phyloP scores from a whole-genome alignment of 2,329 filamentous ascomycete species.

The Zymoseptoria pseudotritici region DNA sequence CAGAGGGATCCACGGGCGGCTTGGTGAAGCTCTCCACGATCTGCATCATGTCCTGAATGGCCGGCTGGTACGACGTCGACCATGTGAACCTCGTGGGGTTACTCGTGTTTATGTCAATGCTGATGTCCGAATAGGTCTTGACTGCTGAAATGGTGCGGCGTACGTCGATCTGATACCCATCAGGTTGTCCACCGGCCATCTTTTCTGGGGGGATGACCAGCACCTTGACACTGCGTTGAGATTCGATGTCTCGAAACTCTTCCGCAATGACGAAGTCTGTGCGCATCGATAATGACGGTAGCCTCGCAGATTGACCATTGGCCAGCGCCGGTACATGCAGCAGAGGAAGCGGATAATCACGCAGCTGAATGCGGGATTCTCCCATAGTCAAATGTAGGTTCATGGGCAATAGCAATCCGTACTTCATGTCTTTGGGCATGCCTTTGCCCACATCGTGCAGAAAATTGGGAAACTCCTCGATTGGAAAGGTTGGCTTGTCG shows the following conservation, averaged over 20 bases:
- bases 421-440: slow-evolving; percentile 86
- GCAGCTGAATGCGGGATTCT: slow-evolving; percentile 74
- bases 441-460: slow-evolving; percentile 90
- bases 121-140: slow-evolving; percentile 92
- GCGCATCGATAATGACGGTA: slow-evolving; percentile 74
- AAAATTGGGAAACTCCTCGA: slow-evolving; percentile 74
- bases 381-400: slow-evolving; percentile 83
- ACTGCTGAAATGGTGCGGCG: slow-evolving; percentile 87
- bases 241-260: slow-evolving; percentile 76
- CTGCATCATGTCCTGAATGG: slow-evolving; percentile 99
- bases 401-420: slow-evolving; percentile 83
- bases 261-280: slow-evolving; percentile 95
- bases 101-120: slow-evolving; percentile 84
- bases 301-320: slow-evolving; percentile 66
- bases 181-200: slow-evolving; percentile 48
- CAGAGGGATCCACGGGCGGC: slow-evolving; percentile 85
- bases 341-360: slow-evolving; percentile 89
- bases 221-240: slow-evolving; percentile 70
- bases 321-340: slow-evolving; percentile 82
- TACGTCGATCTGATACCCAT: slow-evolving; percentile 76
- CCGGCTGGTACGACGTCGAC: slow-evolving; percentile 95
- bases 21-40: slow-evolving; percentile 97
- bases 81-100: slow-evolving; percentile 90
- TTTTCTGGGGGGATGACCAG: slow-evolving; percentile 70
- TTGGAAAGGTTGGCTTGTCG: slow-evolving; percentile 87